A percentile compares a stretch with the other conserved stretches of the same genome.
Conservation (phyloP, 805 yeast genomes). For the Schizosaccharomyces pombe region ASM294v3 CU329670.1:4272501-4273000, state of each 20-base stretch:
- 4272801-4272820: constrained; percentile 15
- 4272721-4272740: constrained; percentile 37
- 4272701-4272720: constrained; percentile 26
- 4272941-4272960: background rate
- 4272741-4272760: constrained; percentile 35
- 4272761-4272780: constrained; percentile 15
- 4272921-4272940: background rate
- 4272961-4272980: background rate
- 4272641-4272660: constrained; percentile 69
- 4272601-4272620: constrained; percentile 51
- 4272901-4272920: constrained; percentile 23
- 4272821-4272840: constrained; percentile 20
- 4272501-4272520: constrained; percentile 33
- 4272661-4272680: constrained; percentile 32
- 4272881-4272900: constrained; percentile 60
- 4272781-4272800: constrained; percentile 9
- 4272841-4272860: constrained; percentile 38
- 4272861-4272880: constrained; percentile 70
- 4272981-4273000: background rate
- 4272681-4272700: constrained; percentile 70
- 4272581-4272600: constrained; percentile 73
- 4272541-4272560: constrained; percentile 42
- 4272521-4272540: constrained; percentile 42
- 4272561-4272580: constrained; percentile 75
- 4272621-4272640: constrained; percentile 56